phyloP scores from a whole-genome alignment of 805 yeast genomes.

The Suhomyces kilbournensis region DNA sequence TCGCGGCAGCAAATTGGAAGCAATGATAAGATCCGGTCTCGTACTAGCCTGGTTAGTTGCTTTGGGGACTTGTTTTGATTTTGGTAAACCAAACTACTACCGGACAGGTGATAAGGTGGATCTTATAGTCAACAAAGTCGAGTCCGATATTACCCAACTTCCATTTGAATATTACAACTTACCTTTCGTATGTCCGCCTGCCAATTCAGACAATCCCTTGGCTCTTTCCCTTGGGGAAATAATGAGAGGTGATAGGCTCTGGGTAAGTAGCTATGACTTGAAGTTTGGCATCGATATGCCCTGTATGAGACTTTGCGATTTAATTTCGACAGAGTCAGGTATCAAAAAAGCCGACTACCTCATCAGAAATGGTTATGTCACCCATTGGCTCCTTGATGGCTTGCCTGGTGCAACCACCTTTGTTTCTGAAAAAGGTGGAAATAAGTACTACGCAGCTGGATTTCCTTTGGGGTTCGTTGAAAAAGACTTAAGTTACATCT shows the following conservation, averaged over 20 bases:
- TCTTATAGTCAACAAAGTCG: constrained; percentile 71
- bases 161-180: constrained; percentile 76
- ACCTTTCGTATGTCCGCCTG: constrained; percentile 76
- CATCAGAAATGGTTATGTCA: constrained; percentile 68
- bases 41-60: background rate
- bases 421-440: constrained; percentile 51
- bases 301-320: constrained; percentile 67
- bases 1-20: background rate
- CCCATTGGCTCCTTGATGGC: constrained; percentile 80
- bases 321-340: constrained; percentile 51
- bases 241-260: constrained; percentile 74
- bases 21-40: background rate
- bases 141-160: constrained; percentile 70
- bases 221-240: constrained; percentile 74
- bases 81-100: constrained; percentile 37
- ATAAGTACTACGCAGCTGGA: constrained; percentile 79
- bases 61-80: constrained; percentile 11
- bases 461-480: constrained; percentile 76
- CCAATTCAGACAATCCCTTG: constrained; percentile 51
- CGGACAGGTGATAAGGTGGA: constrained; percentile 59
- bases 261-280: constrained; percentile 71
- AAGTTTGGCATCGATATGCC: constrained; percentile 60
- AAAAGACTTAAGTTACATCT: constrained; percentile 54
- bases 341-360: constrained; percentile 56
- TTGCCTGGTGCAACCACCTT: constrained; percentile 88